These are phyloP conservation scores for Clathrospora elynae DNA, from an alignment of 2,329 filamentous ascomycete species.

Conservation along the genomic window DNA sequence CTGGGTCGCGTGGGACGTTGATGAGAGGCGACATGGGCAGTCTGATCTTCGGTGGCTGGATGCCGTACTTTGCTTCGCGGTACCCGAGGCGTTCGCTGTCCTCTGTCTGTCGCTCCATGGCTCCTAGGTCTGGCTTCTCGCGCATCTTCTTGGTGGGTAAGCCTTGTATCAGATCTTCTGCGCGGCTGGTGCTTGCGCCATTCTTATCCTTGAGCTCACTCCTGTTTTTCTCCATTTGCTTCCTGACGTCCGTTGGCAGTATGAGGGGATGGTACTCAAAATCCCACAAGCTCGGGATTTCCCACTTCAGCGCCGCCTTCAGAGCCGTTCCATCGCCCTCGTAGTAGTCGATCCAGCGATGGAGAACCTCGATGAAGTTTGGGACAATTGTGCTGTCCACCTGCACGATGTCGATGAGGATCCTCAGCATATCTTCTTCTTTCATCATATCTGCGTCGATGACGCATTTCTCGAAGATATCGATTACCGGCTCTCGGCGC, in stretches of 20 bases:
- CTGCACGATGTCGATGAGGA: slow-evolving; percentile 42
- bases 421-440: slow-evolving; percentile 36
- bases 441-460: slow-evolving; percentile 32
- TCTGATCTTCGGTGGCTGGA: slow-evolving; percentile 33
- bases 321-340: slow-evolving; percentile 41
- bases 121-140: slow-evolving; percentile 33
- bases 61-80: slow-evolving; percentile 39
- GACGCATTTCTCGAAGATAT: slow-evolving; percentile 24
- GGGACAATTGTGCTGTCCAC: slow-evolving; percentile 34
- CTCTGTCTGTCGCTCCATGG: slow-evolving; percentile 29
- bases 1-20: slow-evolving; percentile 35
- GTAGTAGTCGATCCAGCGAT: slow-evolving; percentile 41
- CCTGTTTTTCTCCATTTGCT: slow-evolving; percentile 3
- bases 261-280: slow-evolving; percentile 41
- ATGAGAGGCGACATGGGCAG: slow-evolving; percentile 36
- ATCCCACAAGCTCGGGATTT: slow-evolving; percentile 45
- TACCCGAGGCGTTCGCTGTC: slow-evolving; percentile 42
- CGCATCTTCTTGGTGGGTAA: slow-evolving; percentile 28
- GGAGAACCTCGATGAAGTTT: slow-evolving; percentile 45
- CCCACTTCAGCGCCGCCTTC: slow-evolving; percentile 37
- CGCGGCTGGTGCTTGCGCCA: not conserved
- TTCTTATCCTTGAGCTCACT: not conserved
- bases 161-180: slow-evolving; percentile 20
- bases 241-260: slow-evolving; percentile 18
- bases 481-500: slow-evolving; percentile 14